Evolutionary conservation across 2,329 filamentous ascomycete species (phyloP), one percentile per base, ranked within the genome.

Genomic region (Rutstroemia sp.): DNA sequence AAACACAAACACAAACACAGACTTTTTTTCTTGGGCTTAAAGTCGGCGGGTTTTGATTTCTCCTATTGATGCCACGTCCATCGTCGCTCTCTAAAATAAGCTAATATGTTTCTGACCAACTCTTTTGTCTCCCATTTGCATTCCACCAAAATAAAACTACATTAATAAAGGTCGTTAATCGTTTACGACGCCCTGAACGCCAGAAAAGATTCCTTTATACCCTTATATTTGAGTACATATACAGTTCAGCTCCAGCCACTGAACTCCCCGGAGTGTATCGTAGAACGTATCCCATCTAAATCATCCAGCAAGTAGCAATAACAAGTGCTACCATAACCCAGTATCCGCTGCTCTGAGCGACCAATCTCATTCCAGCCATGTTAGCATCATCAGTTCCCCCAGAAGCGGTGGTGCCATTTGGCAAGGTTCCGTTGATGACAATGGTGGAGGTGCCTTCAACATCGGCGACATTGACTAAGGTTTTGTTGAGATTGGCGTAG

Each of bases 351-450:
- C 59, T 56, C 51, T 63, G 49, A 4, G 60, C 52, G 3, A 63
- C 9, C 3, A 44, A 51, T 0, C 55, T 48, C 8, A 48, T 38
- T 8, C 57, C 54, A 1, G 58, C 72, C n/a, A 71, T 72, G 19
- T 61, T 69, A 7, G 75, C 68, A 48, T 71, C 68, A 1, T 75
- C 75, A 14, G 68, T 72, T 25, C 75, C 77, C 12, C 74, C 75
- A 5, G 73, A 58, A 0, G 78, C 75, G 0, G 81, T 84, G 0
- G 84, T 87, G 49, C 81, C 82, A 62, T 87, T 86, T 30, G 84
- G 80, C 3, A 92, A 73, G 0, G 86, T 88, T n/a, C 89, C 89
- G 68, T 91, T 90, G 68, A 92, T 73, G 30, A 88, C 74, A 39
- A 94, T 78, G 1, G 81, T 85, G 60, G 72, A 72, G 1, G 78